These are phyloP conservation scores for Ormosia semicastrata DNA, from an alignment of 306 rosid genomes.

Conservation along the genomic window DNA sequence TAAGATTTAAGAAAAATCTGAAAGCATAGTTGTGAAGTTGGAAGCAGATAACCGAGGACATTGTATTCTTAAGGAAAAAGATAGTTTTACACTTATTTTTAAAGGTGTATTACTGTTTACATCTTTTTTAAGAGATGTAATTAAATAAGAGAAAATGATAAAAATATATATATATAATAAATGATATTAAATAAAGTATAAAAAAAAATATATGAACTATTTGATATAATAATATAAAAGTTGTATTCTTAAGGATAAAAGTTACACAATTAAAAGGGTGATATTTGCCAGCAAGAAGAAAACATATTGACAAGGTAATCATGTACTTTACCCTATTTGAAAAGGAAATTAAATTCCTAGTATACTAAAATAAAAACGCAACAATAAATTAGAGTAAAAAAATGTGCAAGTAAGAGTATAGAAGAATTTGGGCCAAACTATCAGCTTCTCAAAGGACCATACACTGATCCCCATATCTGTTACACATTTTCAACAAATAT, in stretches of 20 bases:
- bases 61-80: background rate
- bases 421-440: background rate
- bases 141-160: too few species aligned
- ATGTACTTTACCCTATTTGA: background rate
- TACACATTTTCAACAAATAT: background rate
- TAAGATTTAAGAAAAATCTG: background rate
- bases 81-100: too few species aligned
- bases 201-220: too few species aligned
- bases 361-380: background rate
- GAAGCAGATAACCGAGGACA: background rate
- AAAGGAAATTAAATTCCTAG: background rate
- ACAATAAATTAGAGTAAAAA: background rate
- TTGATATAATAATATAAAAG: too few species aligned
- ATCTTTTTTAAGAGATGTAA: too few species aligned
- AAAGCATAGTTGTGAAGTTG: background rate
- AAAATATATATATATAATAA: too few species aligned
- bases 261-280: background rate
- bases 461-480: background rate
- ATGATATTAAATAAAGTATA: too few species aligned
- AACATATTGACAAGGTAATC: background rate
- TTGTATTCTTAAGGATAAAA: background rate
- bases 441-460: background rate
- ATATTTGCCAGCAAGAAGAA: background rate
- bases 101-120: too few species aligned
- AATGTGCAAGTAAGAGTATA: background rate